These are phyloP conservation scores for Blastocystis sp. DNA, from an alignment of 352 stramenopile genomes.

Conservation along the genomic window DNA sequence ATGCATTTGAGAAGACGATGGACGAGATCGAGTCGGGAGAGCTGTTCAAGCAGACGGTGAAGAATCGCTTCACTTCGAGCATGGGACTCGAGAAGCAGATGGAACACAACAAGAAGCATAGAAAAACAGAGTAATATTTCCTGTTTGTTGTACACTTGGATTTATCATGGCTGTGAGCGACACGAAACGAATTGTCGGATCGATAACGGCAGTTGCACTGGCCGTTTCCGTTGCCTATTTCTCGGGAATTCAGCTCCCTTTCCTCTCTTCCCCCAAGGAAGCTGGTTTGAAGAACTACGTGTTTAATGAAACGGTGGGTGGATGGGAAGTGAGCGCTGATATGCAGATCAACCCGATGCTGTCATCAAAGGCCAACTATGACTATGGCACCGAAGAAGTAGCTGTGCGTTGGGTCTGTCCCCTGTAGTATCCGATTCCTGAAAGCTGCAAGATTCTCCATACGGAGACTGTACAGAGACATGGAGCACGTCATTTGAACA, in stretches of 20 bases:
- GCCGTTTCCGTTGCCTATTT: constrained; percentile 21
- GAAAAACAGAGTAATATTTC: neutral
- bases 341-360: constrained; percentile 31
- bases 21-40: constrained; percentile 51
- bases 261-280: neutral
- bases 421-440: neutral
- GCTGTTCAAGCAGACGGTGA: constrained; percentile 34
- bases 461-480: constrained; percentile 44
- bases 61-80: constrained; percentile 1
- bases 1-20: constrained; percentile 19
- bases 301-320: neutral
- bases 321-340: neutral
- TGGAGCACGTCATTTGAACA: constrained; percentile 44
- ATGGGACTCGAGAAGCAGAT: constrained; percentile 37
- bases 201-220: neutral
- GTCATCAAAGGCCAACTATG: constrained; percentile 49
- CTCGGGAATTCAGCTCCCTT: neutral
- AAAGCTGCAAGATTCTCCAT: constrained; percentile 37
- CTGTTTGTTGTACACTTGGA: neutral
- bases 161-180: neutral
- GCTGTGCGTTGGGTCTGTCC: neutral
- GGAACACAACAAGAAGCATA: constrained; percentile 23
- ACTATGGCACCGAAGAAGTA: constrained; percentile 10
- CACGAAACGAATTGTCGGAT: neutral
- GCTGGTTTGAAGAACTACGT: neutral